Percentiles rank a stretch among this genome's conserved stretches.
These are phyloP conservation scores for Pezicula radicicola DNA, from an alignment of 2,329 filamentous ascomycete genomes.

Conservation along the genomic window DNA sequence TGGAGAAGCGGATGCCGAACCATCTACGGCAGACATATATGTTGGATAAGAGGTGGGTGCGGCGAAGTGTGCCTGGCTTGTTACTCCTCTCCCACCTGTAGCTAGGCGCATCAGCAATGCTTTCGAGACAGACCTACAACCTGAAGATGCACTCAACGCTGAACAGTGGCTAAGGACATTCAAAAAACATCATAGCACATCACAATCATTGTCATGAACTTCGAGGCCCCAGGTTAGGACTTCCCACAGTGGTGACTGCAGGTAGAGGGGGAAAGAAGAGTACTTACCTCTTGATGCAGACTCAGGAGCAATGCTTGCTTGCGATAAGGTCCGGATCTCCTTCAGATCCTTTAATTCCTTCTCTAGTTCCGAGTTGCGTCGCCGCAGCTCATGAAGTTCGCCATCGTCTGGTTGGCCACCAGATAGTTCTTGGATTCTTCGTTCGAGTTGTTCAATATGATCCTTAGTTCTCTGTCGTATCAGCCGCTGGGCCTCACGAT, in stretches of 20 bases:
- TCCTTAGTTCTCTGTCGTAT: slow-evolving; percentile 83
- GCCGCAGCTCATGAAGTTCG: slow-evolving; percentile 48
- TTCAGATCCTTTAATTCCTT: slow-evolving; percentile 39
- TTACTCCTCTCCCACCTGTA: background rate
- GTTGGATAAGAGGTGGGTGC: background rate
- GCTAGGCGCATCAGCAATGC: background rate
- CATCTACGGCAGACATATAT: background rate
- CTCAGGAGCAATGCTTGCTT: background rate
- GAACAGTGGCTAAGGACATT: too few species aligned
- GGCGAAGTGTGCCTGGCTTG: background rate
- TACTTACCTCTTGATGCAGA: background rate
- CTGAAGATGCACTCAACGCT: background rate
- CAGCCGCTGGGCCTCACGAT: slow-evolving; percentile 83
- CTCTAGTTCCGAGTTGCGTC: slow-evolving; percentile 51
- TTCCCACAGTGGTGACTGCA: too few species aligned
- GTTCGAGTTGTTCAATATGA: slow-evolving; percentile 77
- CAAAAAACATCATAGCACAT: too few species aligned
- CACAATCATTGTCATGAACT: too few species aligned
- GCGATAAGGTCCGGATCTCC: slow-evolving; percentile 10
- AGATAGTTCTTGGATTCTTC: slow-evolving; percentile 69
- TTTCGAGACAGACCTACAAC: background rate
- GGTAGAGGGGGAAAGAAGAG: too few species aligned
- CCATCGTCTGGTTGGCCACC: slow-evolving; percentile 45
- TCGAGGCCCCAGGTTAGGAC: too few species aligned
- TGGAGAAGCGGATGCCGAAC: background rate